Conservation (phyloP, 2,329 filamentous ascomycete genomes). For the Botrytis fragariae region DNA sequence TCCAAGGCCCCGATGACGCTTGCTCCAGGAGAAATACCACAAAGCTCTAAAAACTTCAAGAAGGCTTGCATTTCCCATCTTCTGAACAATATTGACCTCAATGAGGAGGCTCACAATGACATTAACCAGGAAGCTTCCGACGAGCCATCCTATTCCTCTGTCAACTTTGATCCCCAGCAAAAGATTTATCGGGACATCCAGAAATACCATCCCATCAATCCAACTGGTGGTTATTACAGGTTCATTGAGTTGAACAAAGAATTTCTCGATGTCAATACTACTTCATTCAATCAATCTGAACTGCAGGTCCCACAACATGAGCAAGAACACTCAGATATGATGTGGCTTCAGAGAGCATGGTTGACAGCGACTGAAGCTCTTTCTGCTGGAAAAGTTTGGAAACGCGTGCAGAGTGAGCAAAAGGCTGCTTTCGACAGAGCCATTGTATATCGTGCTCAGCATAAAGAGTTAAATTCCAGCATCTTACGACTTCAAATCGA, state of each 20-base stretch:
- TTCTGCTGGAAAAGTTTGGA: background rate
- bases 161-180: background rate
- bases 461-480: background rate
- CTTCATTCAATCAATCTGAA: background rate
- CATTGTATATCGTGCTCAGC: background rate
- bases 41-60: background rate
- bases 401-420: background rate
- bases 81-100: no score
- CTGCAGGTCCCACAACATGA: background rate
- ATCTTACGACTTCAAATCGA: background rate
- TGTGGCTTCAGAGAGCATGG: background rate
- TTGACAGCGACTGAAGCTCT: background rate
- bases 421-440: background rate
- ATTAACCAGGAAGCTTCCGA: background rate
- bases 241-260: background rate
- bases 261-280: background rate
- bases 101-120: accelerated
- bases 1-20: background rate
- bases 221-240: background rate
- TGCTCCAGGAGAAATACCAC: background rate
- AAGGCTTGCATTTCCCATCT: background rate
- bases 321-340: background rate
- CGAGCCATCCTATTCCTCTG: no score
- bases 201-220: no score
- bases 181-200: background rate